Percentiles rank a stretch among this genome's conserved stretches.
These are phyloP conservation scores for Fusarium globosum DNA, from an alignment of 2,329 filamentous ascomycete genomes.

Conservation along the genomic window DNA sequence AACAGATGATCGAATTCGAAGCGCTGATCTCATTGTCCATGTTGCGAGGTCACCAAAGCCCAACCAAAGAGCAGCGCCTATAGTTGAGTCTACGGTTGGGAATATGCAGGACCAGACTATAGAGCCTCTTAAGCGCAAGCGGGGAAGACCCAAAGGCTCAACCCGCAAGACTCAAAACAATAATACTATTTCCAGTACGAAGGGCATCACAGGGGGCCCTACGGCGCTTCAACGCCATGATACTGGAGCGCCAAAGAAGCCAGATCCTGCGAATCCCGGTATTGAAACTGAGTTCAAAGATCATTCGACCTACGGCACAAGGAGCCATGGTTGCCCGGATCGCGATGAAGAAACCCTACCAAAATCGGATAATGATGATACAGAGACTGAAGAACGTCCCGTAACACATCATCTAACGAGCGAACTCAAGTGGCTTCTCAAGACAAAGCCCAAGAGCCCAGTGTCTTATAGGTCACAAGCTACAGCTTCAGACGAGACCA, in stretches of 20 bases:
- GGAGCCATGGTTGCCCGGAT: background rate
- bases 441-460: constrained; percentile 12
- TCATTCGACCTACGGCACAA: background rate
- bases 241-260: constrained; percentile 17
- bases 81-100: background rate
- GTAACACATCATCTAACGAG: background rate
- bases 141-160: constrained; percentile 38
- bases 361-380: background rate
- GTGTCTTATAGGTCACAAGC: background rate
- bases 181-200: background rate
- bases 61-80: background rate
- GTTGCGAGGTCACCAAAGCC: background rate
- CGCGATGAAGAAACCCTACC: background rate
- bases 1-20: background rate
- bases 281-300: background rate
- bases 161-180: background rate
- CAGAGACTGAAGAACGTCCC: background rate
- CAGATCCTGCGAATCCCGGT: background rate
- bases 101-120: background rate
- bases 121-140: constrained; percentile 30
- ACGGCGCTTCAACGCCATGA: background rate
- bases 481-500: background rate
- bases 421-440: constrained; percentile 34
- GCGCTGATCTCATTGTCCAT: background rate
- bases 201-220: background rate